Evolutionary conservation across 106 monocot genomes (phyloP).

Genomic region (Triglochin maritima): DNA sequence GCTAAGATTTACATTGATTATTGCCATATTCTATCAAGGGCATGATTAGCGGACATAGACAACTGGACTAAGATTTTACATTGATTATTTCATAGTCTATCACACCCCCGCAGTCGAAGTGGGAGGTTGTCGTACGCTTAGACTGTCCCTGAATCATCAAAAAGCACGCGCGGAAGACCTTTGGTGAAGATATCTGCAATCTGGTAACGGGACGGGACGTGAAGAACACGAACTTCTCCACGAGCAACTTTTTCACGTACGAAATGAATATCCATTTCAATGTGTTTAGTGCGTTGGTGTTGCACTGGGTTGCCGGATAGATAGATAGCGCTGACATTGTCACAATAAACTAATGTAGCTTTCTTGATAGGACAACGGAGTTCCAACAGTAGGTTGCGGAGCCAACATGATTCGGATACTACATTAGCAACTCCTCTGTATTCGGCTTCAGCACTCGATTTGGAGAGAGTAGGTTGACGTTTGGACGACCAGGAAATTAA

Average conservation of each 20-base stretch:
- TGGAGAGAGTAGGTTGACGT: background rate
- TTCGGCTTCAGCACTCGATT: background rate
- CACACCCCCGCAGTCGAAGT: too few species aligned
- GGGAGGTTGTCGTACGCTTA: too few species aligned
- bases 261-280: slow-evolving; percentile 9
- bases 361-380: background rate
- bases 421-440: background rate
- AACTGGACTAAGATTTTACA: too few species aligned
- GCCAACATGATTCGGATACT: background rate
- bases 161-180: background rate
- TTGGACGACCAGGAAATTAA: background rate
- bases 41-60: too few species aligned
- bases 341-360: background rate
- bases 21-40: too few species aligned
- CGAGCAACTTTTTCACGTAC: background rate
- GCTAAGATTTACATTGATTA: too few species aligned
- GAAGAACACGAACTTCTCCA: background rate
- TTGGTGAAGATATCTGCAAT: slow-evolving; percentile 7
- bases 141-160: too few species aligned
- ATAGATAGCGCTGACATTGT: background rate
- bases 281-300: background rate
- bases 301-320: background rate
- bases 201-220: background rate
- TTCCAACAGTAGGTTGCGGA: background rate
- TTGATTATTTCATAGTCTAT: too few species aligned